Evolutionary conservation across 805 yeast species (phyloP).

Genomic region (Metschnikowia santaceciliae): DNA sequence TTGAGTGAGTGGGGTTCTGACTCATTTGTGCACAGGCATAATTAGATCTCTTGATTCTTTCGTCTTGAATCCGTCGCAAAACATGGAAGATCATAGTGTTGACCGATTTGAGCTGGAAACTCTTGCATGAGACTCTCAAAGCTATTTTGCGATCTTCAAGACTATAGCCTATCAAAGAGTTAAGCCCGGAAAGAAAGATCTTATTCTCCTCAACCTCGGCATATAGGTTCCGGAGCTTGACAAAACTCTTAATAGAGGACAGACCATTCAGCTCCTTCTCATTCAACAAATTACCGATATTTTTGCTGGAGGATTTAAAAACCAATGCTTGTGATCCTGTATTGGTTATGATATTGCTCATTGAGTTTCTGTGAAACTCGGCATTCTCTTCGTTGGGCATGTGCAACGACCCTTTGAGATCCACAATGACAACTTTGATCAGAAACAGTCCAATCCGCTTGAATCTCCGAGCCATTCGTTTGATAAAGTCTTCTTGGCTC

Average conservation of each 20-base stretch:
- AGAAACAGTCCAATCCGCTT: constrained; percentile 9
- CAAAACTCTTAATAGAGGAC: constrained; percentile 19
- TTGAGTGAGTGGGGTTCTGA: neutral
- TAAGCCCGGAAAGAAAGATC: constrained; percentile 25
- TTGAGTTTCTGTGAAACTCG: constrained; percentile 20
- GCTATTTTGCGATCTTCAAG: constrained; percentile 20
- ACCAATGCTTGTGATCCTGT: constrained; percentile 22
- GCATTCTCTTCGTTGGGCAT: constrained; percentile 21
- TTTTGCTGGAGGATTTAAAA: constrained; percentile 27
- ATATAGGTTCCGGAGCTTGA: constrained; percentile 30
- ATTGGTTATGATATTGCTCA: constrained; percentile 24
- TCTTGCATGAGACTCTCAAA: constrained; percentile 24
- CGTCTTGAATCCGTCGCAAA: constrained; percentile 30
- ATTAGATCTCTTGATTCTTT: constrained; percentile 24
- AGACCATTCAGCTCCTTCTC: constrained; percentile 1
- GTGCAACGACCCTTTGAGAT: constrained; percentile 26
- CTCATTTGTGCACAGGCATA: constrained; percentile 20
- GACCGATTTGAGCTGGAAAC: constrained; percentile 29
- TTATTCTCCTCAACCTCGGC: constrained; percentile 31
- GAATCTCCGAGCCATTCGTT: neutral
- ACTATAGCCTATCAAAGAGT: constrained; percentile 24
- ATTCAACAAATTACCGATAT: constrained; percentile 14
- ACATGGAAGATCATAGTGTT: constrained; percentile 36
- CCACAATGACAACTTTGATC: constrained; percentile 28
- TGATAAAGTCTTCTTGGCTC: neutral